Evolutionary conservation across 768 basidiomycete genomes (phyloP).

Genomic region (Pleurotus platypus): DNA sequence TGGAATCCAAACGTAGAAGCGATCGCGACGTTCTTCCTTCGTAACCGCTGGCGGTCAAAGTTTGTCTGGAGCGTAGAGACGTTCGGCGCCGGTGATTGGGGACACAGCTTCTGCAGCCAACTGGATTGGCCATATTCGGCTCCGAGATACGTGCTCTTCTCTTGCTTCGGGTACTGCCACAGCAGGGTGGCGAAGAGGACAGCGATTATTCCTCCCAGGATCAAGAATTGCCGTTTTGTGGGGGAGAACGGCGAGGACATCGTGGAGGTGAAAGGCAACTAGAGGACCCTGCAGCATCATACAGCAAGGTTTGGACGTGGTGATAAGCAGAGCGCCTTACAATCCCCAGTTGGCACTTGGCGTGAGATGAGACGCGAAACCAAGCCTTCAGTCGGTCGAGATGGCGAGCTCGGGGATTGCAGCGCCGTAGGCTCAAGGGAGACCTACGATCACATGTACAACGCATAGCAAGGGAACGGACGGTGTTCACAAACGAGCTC

Average conservation of each 20-base stretch:
- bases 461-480: too few species aligned
- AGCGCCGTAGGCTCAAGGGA: too few species aligned
- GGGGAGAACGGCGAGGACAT: background rate
- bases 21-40: constrained; percentile 21
- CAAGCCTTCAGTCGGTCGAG: too few species aligned
- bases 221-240: background rate
- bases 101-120: background rate
- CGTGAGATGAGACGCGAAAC: too few species aligned
- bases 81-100: background rate
- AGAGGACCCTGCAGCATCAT: background rate
- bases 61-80: background rate
- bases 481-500: too few species aligned
- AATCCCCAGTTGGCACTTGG: too few species aligned
- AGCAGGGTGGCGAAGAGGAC: background rate
- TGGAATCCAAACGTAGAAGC: constrained; percentile 30
- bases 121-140: background rate
- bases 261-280: background rate
- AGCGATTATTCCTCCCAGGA: background rate
- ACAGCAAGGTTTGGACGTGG: background rate
- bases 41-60: background rate
- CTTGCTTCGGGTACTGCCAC: background rate
- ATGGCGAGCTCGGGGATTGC: too few species aligned
- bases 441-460: too few species aligned
- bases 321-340: too few species aligned
- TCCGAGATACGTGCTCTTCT: background rate